A percentile compares a stretch with the other conserved stretches of the same genome.
Conservation (phyloP, 768 basidiomycete species). For the Ramaria sp. region DNA sequence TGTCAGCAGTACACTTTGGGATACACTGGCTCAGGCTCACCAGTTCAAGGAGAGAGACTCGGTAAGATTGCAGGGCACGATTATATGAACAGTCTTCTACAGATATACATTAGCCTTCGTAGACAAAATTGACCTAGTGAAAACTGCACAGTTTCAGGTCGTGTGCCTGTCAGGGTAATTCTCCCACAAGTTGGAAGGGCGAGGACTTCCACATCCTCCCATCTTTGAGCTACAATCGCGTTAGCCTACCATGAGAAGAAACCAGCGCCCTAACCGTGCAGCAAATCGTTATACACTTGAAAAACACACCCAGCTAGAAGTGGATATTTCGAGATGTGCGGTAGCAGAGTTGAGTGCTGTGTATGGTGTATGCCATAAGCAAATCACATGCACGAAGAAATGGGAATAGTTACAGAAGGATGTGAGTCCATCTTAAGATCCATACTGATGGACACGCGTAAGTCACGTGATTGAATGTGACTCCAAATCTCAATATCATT, state of each 20-base stretch:
- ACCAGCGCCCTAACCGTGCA: slow-evolving; percentile 34
- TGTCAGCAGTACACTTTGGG: not conserved
- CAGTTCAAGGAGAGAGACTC: slow-evolving; percentile 56
- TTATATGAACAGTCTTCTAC: slow-evolving; percentile 18
- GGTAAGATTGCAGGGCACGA: slow-evolving; percentile 53
- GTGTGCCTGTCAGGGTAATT: slow-evolving; percentile 48
- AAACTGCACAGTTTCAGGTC: slow-evolving; percentile 37
- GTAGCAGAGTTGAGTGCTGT: slow-evolving; percentile 38
- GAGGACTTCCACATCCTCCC: slow-evolving; percentile 52
- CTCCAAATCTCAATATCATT: not conserved
- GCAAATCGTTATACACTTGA: slow-evolving; percentile 68
- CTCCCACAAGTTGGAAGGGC: slow-evolving; percentile 46
- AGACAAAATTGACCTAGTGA: not conserved
- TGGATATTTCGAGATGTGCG: slow-evolving; percentile 50
- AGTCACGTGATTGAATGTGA: not conserved
- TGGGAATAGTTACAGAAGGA: not conserved
- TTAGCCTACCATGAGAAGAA: not conserved
- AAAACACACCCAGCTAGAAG: slow-evolving; percentile 49
- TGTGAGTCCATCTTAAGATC: not conserved
- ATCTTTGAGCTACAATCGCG: slow-evolving; percentile 49
- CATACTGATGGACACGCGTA: not conserved
- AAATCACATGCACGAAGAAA: not conserved
- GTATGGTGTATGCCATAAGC: not conserved
- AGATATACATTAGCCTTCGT: not conserved
- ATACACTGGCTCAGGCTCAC: slow-evolving; percentile 24